Evolutionary conservation across 441 rosid species (phyloP), one percentile per base, ranked within the genome.

Genomic region (Adansonia rubrostipa): DNA sequence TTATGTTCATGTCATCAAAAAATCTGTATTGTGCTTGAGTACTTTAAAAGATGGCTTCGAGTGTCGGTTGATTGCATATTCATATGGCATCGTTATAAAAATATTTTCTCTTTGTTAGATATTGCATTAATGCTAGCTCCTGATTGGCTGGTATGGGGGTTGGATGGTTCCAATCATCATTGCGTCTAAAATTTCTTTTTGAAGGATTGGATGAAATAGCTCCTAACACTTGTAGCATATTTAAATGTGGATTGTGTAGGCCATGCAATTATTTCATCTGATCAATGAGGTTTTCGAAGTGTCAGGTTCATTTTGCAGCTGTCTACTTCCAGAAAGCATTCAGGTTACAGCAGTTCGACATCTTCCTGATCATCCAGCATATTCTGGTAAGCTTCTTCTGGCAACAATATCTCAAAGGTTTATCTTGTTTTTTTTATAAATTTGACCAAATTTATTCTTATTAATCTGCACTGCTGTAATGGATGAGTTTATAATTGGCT

Each of bases 251-350:
- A 54, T 60, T 75, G 77, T 70, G 36, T 24, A 42, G 45, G 40
- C 24, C 50, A 57, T 70, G 57, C 36, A n/a, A 48, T 50, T 74
- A 14, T 15, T 57, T 56, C 6, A 45, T 65, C 84, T 86, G 51
- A 82, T 60, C 45, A 11, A 58, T 17, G 9, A n/a, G 40, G 65
- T 61, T 47, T 57, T 84, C 76, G 75, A 44, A 76, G 83, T 87
- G 88, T 89, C 89, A 96, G 98, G 98, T 88, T 88, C 97, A 40
- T 92, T 93, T 85, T 96, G 97, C 79, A 93, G 89, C 82, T 96
- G 97, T 83, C 86, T 96, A 80, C 86, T 96, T 76, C 99, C 98
- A 50, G 95, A 93, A 79, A 94, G 90, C 86, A 88, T 96, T 83
- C 98, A 92, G 84, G 86, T 92, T 58, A 83, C 94, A 47, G 92